Conservation (phyloP, 2,329 filamentous ascomycete species). For the Aureobasidium leucospermi region DNA sequence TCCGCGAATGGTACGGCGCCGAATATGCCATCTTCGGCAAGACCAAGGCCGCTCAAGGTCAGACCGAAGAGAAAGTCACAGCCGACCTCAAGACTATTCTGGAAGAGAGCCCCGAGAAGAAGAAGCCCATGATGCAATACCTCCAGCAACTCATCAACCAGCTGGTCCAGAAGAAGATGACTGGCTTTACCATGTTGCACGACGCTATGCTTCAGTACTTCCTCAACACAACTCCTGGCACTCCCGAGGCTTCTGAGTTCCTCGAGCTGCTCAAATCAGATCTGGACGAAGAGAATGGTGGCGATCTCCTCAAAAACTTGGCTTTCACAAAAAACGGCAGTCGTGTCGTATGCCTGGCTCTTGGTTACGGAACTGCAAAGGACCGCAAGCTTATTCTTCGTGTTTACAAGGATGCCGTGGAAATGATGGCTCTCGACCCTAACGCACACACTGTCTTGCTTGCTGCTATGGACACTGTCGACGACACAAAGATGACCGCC, state of each 20-base stretch:
- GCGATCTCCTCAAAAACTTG: slow-evolving; percentile 87
- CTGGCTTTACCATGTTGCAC: slow-evolving; percentile 94
- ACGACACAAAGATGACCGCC: slow-evolving; percentile 82
- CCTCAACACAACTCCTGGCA: slow-evolving; percentile 66
- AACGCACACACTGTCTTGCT: slow-evolving; percentile 76
- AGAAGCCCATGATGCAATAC: slow-evolving; percentile 76
- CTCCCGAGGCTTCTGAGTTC: slow-evolving; percentile 78
- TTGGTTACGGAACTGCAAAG: slow-evolving; percentile 83
- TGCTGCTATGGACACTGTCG: slow-evolving; percentile 80
- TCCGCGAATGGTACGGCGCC: slow-evolving; percentile 93
- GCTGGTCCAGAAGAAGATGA: slow-evolving; percentile 91
- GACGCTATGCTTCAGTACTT: slow-evolving; percentile 98
- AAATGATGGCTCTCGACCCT: slow-evolving; percentile 73
- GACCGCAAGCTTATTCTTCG: slow-evolving; percentile 84
- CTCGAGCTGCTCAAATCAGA: slow-evolving; percentile 87
- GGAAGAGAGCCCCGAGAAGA: slow-evolving; percentile 72
- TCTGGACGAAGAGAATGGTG: slow-evolving; percentile 62
- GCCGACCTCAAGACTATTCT: slow-evolving; percentile 71
- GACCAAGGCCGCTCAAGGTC: slow-evolving; percentile 28
- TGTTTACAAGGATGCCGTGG: slow-evolving; percentile 82
- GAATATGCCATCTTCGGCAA: slow-evolving; percentile 82
- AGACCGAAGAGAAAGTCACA: slow-evolving; percentile 38
- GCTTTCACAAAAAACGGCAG: slow-evolving; percentile 90
- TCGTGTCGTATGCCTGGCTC: slow-evolving; percentile 68
- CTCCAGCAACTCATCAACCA: slow-evolving; percentile 82